These are phyloP conservation scores for Articulospora tetracladia DNA, from an alignment of 495 filamentous ascomycete species.

Conservation along the genomic window DNA sequence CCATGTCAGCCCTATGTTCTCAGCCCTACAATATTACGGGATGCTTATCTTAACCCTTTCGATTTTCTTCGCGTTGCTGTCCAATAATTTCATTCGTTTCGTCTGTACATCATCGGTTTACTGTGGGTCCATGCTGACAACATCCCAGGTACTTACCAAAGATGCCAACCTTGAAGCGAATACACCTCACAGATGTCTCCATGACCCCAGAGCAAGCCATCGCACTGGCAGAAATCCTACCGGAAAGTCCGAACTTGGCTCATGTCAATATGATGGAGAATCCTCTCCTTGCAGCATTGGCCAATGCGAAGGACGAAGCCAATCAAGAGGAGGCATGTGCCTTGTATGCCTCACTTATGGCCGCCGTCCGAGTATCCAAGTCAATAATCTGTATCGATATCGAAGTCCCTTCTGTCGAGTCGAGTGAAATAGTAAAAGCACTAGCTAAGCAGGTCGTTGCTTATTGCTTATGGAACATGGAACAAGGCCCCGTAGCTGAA, in stretches of 20 bases:
- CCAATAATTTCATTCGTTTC: neutral
- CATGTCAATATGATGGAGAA: slow-evolving; percentile 91
- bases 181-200: slow-evolving; percentile 86
- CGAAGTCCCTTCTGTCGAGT: slow-evolving; percentile 73
- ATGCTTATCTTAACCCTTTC: neutral
- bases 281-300: slow-evolving; percentile 60
- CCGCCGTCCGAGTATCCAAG: slow-evolving; percentile 78
- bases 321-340: slow-evolving; percentile 90
- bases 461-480: slow-evolving; percentile 89
- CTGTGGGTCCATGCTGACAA: slow-evolving; percentile 15
- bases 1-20: neutral
- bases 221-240: slow-evolving; percentile 81
- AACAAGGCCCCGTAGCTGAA: slow-evolving; percentile 49
- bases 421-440: slow-evolving; percentile 85
- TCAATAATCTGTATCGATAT: slow-evolving; percentile 88
- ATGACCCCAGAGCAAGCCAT: slow-evolving; percentile 85
- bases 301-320: slow-evolving; percentile 64
- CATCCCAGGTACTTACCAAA: slow-evolving; percentile 66
- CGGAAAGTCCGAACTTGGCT: slow-evolving; percentile 76
- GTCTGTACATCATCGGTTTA: slow-evolving; percentile 5
- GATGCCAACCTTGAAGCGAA: slow-evolving; percentile 72
- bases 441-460: slow-evolving; percentile 90
- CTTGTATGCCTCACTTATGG: slow-evolving; percentile 86
- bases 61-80: neutral
- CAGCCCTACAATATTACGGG: neutral